phyloP scores from a whole-genome alignment of 257 asterid species.

The Solanum bulbocastanum region DNA sequence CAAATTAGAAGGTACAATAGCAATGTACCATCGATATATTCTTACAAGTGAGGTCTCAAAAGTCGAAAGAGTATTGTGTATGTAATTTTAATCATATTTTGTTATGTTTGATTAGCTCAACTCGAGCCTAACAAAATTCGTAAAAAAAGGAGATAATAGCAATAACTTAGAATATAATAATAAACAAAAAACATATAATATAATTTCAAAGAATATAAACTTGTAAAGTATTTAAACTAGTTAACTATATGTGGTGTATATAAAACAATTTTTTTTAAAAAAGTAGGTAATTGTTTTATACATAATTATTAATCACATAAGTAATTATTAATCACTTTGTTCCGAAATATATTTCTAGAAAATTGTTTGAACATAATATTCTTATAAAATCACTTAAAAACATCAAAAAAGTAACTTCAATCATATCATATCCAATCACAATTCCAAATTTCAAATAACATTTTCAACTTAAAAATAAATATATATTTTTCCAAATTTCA shows the following conservation, averaged over 20 bases:
- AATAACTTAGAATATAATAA: too few species aligned
- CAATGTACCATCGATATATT: neutral
- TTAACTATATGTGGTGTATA: too few species aligned
- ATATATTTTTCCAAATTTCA: neutral
- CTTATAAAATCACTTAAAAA: too few species aligned
- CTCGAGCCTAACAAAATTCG: too few species aligned
- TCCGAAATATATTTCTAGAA: too few species aligned
- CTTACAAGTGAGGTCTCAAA: neutral
- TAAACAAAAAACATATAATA: too few species aligned
- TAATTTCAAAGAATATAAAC: too few species aligned
- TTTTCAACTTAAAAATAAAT: neutral
- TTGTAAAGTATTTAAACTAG: too few species aligned
- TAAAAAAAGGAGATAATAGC: too few species aligned
- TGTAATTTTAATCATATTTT: neutral
- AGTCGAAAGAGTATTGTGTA: rapidly evolving
- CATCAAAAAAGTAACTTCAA: neutral
- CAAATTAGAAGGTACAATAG: neutral
- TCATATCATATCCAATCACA: neutral
- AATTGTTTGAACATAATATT: neutral
- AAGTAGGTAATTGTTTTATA: too few species aligned
- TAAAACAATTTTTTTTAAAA: too few species aligned
- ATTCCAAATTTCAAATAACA: neutral
- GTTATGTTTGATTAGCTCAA: neutral
- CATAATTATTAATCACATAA: neutral
- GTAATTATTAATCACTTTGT: neutral